phyloP scores from a whole-genome alignment of 1,284 basidiomycete genomes.

The Golubevia pallescens region DNA sequence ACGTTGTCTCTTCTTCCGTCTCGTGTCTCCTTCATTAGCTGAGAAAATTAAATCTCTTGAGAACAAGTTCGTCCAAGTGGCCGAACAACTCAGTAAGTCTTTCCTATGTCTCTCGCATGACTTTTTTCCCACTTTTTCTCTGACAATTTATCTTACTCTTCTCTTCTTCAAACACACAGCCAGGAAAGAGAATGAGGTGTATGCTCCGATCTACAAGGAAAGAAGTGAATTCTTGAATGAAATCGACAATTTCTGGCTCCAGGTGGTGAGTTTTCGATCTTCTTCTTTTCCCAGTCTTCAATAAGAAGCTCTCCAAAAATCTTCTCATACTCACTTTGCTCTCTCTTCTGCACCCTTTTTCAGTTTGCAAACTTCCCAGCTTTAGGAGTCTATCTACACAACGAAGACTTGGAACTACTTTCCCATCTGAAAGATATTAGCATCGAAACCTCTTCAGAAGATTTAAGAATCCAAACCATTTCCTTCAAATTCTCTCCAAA shows the following conservation, averaged over 20 bases:
- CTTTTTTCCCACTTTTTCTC: no score
- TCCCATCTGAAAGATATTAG: slow-evolving; percentile 42
- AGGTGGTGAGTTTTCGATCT: slow-evolving; percentile 6
- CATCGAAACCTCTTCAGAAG: slow-evolving; percentile 39
- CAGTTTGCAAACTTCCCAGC: slow-evolving; percentile 45
- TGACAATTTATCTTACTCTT: no score
- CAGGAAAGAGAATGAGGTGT: no score
- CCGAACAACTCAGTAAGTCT: no score
- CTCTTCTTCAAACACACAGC: no score
- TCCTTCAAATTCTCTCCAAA: slow-evolving; percentile 50
- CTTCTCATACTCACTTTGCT: slow-evolving; percentile 1
- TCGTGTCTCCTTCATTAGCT: no score
- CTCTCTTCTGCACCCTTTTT: not conserved
- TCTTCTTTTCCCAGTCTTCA: not conserved
- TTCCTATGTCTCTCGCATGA: no score
- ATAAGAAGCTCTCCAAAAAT: no score
- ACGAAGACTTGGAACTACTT: slow-evolving; percentile 50
- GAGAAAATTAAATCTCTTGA: no score
- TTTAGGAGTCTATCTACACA: slow-evolving; percentile 57
- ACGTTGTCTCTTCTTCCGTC: no score
- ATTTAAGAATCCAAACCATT: slow-evolving; percentile 50
- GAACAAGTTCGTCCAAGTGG: no score
- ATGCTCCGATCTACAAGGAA: slow-evolving; percentile 9
- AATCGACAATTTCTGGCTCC: slow-evolving; percentile 8
- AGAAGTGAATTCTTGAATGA: slow-evolving; percentile 11